Conservation (phyloP, 2,329 filamentous ascomycete genomes). For the Scolecobasidium constrictum region DNA sequence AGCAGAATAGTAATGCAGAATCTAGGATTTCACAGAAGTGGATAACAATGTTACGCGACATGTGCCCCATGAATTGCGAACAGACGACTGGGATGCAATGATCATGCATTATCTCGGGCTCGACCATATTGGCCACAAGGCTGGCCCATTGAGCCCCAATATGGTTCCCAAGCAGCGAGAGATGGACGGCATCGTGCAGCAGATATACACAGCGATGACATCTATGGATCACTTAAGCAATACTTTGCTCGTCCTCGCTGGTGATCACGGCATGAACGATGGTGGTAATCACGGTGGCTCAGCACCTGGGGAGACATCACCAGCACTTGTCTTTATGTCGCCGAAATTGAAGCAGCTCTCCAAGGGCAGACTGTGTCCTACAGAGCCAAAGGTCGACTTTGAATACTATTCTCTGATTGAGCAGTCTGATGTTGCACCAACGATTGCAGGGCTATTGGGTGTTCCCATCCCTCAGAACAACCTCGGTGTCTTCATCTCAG, state of each 20-base stretch:
- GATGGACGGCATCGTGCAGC: constrained; percentile 75
- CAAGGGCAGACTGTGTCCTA: constrained; percentile 37
- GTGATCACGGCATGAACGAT: constrained; percentile 99
- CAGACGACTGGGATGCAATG: constrained; percentile 82
- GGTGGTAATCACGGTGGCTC: constrained; percentile 95
- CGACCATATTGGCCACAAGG: constrained; percentile 96
- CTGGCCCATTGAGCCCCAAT: constrained; percentile 68
- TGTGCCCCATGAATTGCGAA: constrained; percentile 62
- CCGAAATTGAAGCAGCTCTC: constrained; percentile 61
- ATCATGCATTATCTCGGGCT: constrained; percentile 91
- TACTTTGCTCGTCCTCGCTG: constrained; percentile 75
- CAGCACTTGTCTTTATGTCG: constrained; percentile 82
- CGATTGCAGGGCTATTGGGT: constrained; percentile 73
- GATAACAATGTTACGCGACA: constrained; percentile 96
- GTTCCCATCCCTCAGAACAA: constrained; percentile 87
- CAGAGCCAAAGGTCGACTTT: constrained; percentile 56
- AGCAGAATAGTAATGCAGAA: constrained; percentile 14
- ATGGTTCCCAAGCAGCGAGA: constrained; percentile 91
- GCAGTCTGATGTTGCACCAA: constrained; percentile 89
- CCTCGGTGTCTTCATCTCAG: constrained; percentile 71
- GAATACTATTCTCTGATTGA: constrained; percentile 78
- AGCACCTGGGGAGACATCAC: constrained; percentile 85
- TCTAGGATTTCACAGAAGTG: constrained; percentile 90
- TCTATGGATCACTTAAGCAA: constrained; percentile 58
- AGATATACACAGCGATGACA: constrained; percentile 68